phyloP scores from a whole-genome alignment of 2,329 filamentous ascomycete genomes.

The Sclerotinia minor region DNA sequence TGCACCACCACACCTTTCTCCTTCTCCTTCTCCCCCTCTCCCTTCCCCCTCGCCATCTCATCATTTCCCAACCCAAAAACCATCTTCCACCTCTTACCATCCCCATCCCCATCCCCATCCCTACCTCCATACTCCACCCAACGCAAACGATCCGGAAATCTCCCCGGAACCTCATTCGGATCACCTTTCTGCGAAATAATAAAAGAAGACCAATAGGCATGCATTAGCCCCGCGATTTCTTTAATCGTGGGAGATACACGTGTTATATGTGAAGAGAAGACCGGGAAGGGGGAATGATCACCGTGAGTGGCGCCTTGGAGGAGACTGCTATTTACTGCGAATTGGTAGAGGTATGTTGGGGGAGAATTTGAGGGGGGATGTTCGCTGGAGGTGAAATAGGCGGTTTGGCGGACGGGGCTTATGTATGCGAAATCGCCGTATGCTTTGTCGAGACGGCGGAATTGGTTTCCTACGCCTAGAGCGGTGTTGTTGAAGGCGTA shows the following conservation, averaged over 20 bases:
- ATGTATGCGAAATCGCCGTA: slow-evolving; percentile 67
- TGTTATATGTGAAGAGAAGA: slow-evolving; percentile 41
- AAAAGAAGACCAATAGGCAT: slow-evolving; percentile 42
- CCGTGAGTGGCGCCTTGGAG: slow-evolving; percentile 46
- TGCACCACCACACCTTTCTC: slow-evolving; percentile 48
- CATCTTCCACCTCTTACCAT: too few relatives aligned
- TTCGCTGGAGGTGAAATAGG: slow-evolving; percentile 44
- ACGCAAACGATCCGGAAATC: too few relatives aligned
- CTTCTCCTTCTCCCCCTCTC: slow-evolving; percentile 29
- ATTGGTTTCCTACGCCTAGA: slow-evolving; percentile 52
- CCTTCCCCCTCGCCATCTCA: slow-evolving; percentile 48
- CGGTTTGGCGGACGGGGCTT: slow-evolving; percentile 62
- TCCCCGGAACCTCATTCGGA: slow-evolving; percentile 37
- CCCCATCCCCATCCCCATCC: too few relatives aligned
- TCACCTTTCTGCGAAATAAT: slow-evolving; percentile 36
- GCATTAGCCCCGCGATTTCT: slow-evolving; percentile 36
- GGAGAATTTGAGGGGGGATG: slow-evolving; percentile 14
- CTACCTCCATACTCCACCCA: too few relatives aligned
- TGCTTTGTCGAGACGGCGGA: slow-evolving; percentile 57
- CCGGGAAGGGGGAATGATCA: slow-evolving; percentile 48
- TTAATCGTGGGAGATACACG: slow-evolving; percentile 25
- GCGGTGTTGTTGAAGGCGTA: neutral
- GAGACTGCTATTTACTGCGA: slow-evolving; percentile 48
- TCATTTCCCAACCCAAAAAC: slow-evolving; percentile 62
- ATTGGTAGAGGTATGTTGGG: slow-evolving; percentile 60